Evolutionary conservation across 352 stramenopile species (phyloP).

Genomic region (Pythium brachiatum): DNA sequence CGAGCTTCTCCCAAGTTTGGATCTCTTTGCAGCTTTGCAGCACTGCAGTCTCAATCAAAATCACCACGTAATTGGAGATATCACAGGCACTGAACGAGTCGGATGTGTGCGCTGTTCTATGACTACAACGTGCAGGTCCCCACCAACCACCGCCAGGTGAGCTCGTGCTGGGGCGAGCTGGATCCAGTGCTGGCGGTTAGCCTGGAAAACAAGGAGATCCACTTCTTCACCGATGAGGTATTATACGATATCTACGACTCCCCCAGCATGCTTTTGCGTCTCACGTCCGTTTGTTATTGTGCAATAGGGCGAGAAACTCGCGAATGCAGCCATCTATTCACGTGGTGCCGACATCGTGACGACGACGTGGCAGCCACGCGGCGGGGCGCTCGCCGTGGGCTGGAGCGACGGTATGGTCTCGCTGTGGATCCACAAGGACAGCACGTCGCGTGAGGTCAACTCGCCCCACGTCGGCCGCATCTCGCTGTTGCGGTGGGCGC

Average conservation of each 20-base stretch:
- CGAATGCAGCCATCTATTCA: constrained; percentile 50
- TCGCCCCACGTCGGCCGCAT: constrained; percentile 76
- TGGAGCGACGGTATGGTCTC: constrained; percentile 88
- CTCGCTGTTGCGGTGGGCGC: constrained; percentile 85
- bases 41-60: no score
- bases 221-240: constrained; percentile 90
- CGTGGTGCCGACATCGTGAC: constrained; percentile 65
- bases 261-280: no score
- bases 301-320: constrained; percentile 64
- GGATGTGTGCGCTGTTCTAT: constrained; percentile 71
- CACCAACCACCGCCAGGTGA: constrained; percentile 63
- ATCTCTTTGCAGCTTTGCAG: no score
- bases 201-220: constrained; percentile 82
- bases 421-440: constrained; percentile 78
- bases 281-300: constrained; percentile 22
- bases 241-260: no score
- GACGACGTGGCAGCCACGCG: constrained; percentile 88
- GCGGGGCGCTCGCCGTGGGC: constrained; percentile 68
- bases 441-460: constrained; percentile 72
- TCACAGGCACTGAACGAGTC: no score
- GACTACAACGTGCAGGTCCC: constrained; percentile 76
- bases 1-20: no score
- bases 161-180: constrained; percentile 77
- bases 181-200: constrained; percentile 81
- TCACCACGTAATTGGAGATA: no score